Conservation (phyloP, 2,329 filamentous ascomycete species). For the Calycina marina region DNA sequence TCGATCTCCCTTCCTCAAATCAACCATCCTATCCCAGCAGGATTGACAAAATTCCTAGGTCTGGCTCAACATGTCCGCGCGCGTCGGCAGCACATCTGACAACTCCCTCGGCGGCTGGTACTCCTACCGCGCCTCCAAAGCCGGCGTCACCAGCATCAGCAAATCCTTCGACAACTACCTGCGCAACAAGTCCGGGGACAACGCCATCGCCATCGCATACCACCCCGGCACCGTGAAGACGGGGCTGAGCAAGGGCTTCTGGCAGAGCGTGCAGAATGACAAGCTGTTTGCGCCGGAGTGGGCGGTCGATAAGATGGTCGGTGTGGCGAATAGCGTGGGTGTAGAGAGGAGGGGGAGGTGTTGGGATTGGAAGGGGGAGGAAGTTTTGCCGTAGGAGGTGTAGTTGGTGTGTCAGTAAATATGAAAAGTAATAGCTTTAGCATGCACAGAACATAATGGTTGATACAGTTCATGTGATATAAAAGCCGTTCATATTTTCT, state of each 20-base stretch:
- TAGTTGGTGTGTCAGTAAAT: too few relatives aligned
- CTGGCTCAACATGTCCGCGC: slow-evolving; percentile 63
- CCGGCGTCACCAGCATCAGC: slow-evolving; percentile 55
- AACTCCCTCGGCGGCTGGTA: slow-evolving; percentile 71
- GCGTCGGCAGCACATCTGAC: slow-evolving; percentile 60
- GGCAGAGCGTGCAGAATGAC: slow-evolving; percentile 42
- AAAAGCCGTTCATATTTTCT: too few relatives aligned
- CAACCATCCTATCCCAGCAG: too few relatives aligned
- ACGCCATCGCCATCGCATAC: slow-evolving; percentile 53
- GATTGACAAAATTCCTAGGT: slow-evolving; percentile 19
- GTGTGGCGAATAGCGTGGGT: slow-evolving; percentile 35
- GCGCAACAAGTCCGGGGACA: slow-evolving; percentile 37
- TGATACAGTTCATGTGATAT: too few relatives aligned
- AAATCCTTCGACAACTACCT: slow-evolving; percentile 61
- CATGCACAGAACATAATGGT: too few relatives aligned
- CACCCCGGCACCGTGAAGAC: slow-evolving; percentile 76
- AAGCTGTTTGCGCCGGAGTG: slow-evolving; percentile 54
- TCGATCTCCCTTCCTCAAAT: too few relatives aligned
- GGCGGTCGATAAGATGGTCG: slow-evolving; percentile 48
- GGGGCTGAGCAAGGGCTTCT: slow-evolving; percentile 57
- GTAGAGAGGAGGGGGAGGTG: slow-evolving; percentile 43
- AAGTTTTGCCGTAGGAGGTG: slow-evolving; percentile 47
- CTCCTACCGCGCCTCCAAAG: slow-evolving; percentile 63
- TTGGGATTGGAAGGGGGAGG: slow-evolving; percentile 56
- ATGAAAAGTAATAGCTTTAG: too few relatives aligned